Base-by-base conservation (phyloP, 2,329 filamentous ascomycete species). In the Aphanocladium album region DNA sequence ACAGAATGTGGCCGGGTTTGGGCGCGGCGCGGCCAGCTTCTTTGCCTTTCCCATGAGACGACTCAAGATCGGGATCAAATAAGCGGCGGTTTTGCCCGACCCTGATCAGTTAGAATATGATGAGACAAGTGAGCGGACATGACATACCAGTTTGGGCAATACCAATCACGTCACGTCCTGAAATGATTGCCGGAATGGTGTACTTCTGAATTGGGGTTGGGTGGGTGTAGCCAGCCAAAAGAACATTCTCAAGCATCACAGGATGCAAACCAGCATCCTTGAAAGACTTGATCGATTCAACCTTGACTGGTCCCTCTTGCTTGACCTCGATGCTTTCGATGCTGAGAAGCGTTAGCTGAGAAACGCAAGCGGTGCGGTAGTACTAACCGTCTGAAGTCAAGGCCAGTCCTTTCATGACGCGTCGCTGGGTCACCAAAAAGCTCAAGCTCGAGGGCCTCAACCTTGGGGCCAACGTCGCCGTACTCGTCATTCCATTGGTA, bases 31-130 rank as follows among this genome's bases (percentile, higher is more conserved):
- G 1, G 88, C 88, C 7, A 97, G 78, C 75, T 92, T 93, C 77
- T 92, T 95, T 6, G 90, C 91, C 77, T 98, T 98, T 27, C 95
- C 95, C 91, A 98, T 97, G 23, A 99, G 77, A 72, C 90, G 89
- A 62, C 92, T 96, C 56, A 98, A 70, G 62, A 96, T 90, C 0
- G 95, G 95, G 60, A 97, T 85, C 5, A 99, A 76, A 70, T 95
- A 99, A 0, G 95, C 93, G 0, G 90, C 93, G 0, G 95, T 99
- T 80, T 99, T 99, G 57, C 95, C 95, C 27, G 93, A 98, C 21
- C 95, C 93, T 97, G 64, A 21, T 43, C 35, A 27, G 56, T 23
- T 12, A 47, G 60, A 14, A 46, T 61, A 11, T 14, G 27, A 16
- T 23, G 49, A 30, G 27, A 55, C 9, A 21, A 25, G 3, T 3